Conservation (phyloP, 345 rosid genomes). For the Lepidium sativum region DNA sequence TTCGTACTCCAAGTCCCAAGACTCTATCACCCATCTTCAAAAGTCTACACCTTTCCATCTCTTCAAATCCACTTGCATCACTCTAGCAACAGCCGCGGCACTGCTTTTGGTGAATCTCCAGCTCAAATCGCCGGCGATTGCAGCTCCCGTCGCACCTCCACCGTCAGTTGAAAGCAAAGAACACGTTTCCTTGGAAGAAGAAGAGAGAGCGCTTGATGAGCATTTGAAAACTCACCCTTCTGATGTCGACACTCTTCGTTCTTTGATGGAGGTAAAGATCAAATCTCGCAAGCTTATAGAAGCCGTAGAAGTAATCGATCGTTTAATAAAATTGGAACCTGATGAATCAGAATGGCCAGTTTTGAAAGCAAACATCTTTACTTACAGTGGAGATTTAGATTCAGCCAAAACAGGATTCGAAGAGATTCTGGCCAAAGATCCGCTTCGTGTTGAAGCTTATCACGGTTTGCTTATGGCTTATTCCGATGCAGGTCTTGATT, state of each 20-base stretch:
- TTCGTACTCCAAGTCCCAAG: conserved; percentile 14
- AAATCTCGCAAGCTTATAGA: conserved; percentile 49
- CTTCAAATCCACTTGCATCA: conserved; percentile 52
- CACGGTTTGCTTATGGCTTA: conserved; percentile 76
- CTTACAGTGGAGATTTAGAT: conserved; percentile 56
- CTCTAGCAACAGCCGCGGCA: conserved; percentile 57
- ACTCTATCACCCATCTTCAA: neutral
- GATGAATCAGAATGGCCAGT: conserved; percentile 69
- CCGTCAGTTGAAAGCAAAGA: conserved; percentile 32
- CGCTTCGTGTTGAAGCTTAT: conserved; percentile 76
- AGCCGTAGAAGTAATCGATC: conserved; percentile 55
- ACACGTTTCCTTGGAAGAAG: conserved; percentile 32
- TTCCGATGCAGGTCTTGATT: conserved; percentile 45
- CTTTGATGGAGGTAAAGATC: conserved; percentile 74
- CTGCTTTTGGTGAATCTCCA: conserved; percentile 43
- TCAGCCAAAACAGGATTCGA: conserved; percentile 52
- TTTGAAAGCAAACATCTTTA: conserved; percentile 55
- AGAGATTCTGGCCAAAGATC: conserved; percentile 61
- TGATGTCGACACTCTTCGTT: conserved; percentile 51
- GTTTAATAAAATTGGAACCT: conserved; percentile 69
- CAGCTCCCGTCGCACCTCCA: conserved; percentile 36
- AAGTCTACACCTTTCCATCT: conserved; percentile 23
- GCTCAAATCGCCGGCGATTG: conserved; percentile 41
- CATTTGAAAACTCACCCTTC: conserved; percentile 33
- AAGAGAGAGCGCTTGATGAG: conserved; percentile 49